Conservation (phyloP, 345 rosid genomes). For the Arabis alpina region DNA sequence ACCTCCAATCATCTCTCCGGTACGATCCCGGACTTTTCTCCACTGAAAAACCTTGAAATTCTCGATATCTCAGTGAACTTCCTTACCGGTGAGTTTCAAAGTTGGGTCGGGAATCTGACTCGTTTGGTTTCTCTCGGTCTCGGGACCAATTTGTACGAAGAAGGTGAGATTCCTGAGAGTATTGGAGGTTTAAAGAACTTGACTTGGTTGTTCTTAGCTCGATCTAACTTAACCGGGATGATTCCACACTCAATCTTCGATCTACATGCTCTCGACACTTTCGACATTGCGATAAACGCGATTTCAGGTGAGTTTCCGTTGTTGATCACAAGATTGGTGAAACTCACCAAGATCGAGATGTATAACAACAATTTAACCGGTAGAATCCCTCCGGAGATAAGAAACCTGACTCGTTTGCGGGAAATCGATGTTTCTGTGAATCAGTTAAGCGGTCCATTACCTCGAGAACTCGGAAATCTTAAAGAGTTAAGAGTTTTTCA, state of each 20-base stretch:
- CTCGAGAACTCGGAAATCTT: constrained; percentile 57
- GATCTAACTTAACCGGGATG: constrained; percentile 50
- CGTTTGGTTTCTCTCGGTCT: constrained; percentile 52
- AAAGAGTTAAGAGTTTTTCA: constrained; percentile 65
- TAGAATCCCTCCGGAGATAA: constrained; percentile 62
- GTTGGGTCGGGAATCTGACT: constrained; percentile 70
- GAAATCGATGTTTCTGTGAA: constrained; percentile 76
- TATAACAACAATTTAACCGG: constrained; percentile 63
- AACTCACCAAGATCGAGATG: constrained; percentile 69
- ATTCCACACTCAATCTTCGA: constrained; percentile 69
- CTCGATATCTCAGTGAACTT: constrained; percentile 62
- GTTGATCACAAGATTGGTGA: constrained; percentile 56
- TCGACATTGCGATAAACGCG: constrained; percentile 62
- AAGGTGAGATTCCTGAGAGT: constrained; percentile 58
- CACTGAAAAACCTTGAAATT: constrained; percentile 48
- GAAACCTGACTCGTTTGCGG: constrained; percentile 50
- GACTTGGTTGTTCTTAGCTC: constrained; percentile 57
- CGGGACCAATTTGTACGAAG: constrained; percentile 53
- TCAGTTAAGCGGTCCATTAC: constrained; percentile 56
- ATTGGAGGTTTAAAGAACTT: constrained; percentile 73
- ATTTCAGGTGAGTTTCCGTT: constrained; percentile 63
- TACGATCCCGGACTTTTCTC: constrained; percentile 64
- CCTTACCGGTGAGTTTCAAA: constrained; percentile 64
- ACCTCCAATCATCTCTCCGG: constrained; percentile 59
- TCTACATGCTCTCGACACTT: constrained; percentile 48